Base-by-base conservation (phyloP, 1,284 basidiomycete genomes). In the Pisolithus thermaeus region DNA sequence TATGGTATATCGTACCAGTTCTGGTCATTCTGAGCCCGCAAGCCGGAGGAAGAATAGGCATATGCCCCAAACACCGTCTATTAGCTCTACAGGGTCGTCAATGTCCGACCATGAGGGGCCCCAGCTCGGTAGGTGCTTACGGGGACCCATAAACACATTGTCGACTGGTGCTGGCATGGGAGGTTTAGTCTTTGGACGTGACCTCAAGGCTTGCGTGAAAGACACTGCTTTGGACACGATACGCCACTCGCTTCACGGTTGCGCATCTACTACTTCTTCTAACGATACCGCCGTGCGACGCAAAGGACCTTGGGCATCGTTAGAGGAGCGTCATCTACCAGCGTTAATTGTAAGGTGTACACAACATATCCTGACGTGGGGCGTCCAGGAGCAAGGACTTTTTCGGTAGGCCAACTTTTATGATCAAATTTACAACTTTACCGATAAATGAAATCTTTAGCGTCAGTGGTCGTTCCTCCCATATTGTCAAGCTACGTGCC, bases 361-460 rank as follows among this genome's bases (percentile, higher is more conserved):
- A 5, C 84, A 92, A 62, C 90, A 93, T 71, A 66, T 93, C 53
- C 68, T 87, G 60, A 72, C 77, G 25, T 90, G 88, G 86, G 90
- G 90, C 44, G 67, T 89, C 14, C 80, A 87, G 61, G 90, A 93
- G 67, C 90, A 92, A 66, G 90, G 90, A 3, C 69, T 91, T 44
- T 91, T 91, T 64, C 79, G 87, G 87, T 88, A 59, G 56, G 81
- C 69, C 7, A 11, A 28, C 32, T 39, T 22, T 7, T 18, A 22
- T 22, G 46, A 47, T 2, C 0, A 28, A 48, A 32, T 7, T 36
- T 22, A 38, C 30, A 38, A 4, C 18, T 32, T 7, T 28, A 49
- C 23, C 40, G 28, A 53, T 42, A 54, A 44, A 59, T 56, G 30
- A 36, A 50, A 18, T 45, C 50, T 52, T 44, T 60, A 90, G 90